These are phyloP conservation scores for Grifola frondosa DNA, from an alignment of 1,284 basidiomycete species.

Conservation along the genomic window DNA sequence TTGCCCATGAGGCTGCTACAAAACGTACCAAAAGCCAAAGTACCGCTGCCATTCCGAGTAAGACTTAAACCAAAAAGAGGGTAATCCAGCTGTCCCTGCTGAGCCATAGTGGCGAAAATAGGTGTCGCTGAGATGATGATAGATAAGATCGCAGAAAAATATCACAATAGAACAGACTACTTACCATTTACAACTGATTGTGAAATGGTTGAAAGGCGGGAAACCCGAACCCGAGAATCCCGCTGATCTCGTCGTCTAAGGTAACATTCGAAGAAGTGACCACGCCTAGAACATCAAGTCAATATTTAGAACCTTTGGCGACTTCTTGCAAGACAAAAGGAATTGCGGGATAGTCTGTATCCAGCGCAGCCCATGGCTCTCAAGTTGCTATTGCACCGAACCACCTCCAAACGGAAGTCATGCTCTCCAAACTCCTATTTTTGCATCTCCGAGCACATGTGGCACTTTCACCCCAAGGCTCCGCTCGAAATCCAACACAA, in stretches of 20 bases:
- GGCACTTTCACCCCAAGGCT: too few species aligned
- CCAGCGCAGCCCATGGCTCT: too few species aligned
- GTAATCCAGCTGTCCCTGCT: slow-evolving; percentile 64
- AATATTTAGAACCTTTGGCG: too few species aligned
- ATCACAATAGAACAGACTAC: slow-evolving; percentile 17
- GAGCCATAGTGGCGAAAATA: slow-evolving; percentile 60
- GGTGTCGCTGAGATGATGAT: slow-evolving; percentile 54
- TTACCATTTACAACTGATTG: slow-evolving; percentile 49
- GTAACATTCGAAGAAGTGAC: slow-evolving; percentile 62
- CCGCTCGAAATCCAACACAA: too few species aligned
- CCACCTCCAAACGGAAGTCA: too few species aligned
- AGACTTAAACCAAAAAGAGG: slow-evolving; percentile 72
- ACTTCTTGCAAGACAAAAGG: too few species aligned
- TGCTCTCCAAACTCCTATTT: too few species aligned
- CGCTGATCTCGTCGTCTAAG: slow-evolving; percentile 62
- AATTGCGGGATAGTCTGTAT: too few species aligned
- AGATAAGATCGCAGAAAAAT: background rate
- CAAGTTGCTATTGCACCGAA: too few species aligned
- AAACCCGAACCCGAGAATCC: slow-evolving; percentile 73
- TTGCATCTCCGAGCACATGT: too few species aligned
- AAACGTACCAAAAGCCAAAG: slow-evolving; percentile 58
- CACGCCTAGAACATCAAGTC: slow-evolving; percentile 57
- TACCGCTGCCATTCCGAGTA: slow-evolving; percentile 56
- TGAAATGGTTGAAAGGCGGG: slow-evolving; percentile 66
- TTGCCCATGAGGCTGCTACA: background rate